These are phyloP conservation scores for Auriscalpium orientale DNA, from an alignment of 768 basidiomycete species.

Conservation along the genomic window DNA sequence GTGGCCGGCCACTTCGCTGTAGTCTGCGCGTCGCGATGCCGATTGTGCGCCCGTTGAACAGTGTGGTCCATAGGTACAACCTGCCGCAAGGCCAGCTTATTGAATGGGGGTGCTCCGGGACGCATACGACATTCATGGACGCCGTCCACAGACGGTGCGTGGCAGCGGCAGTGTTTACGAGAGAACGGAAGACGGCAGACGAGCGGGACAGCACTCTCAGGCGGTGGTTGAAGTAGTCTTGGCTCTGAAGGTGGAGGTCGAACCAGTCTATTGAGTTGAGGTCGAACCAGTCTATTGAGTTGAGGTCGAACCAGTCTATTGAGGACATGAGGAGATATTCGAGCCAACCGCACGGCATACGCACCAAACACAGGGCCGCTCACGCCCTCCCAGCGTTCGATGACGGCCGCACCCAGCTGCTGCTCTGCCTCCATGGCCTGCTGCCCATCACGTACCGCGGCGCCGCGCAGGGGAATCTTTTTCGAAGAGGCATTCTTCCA, in stretches of 20 bases:
- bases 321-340: background rate
- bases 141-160: constrained; percentile 20
- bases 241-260: constrained; percentile 18
- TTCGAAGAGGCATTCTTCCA: constrained; percentile 16
- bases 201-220: constrained; percentile 16
- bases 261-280: constrained; percentile 18
- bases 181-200: constrained; percentile 21
- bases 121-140: background rate
- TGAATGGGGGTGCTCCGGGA: background rate
- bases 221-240: constrained; percentile 23
- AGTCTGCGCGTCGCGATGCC: constrained; percentile 12
- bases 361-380: constrained; percentile 12
- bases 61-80: background rate
- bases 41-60: background rate
- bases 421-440: constrained; percentile 87
- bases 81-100: background rate
- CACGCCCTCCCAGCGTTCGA: constrained; percentile 62
- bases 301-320: too few species aligned
- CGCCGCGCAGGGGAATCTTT: background rate
- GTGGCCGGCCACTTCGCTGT: constrained; percentile 4
- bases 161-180: constrained; percentile 29
- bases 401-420: constrained; percentile 85
- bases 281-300: too few species aligned
- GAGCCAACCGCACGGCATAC: background rate
- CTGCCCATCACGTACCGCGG: constrained; percentile 77